phyloP scores from a whole-genome alignment of 257 asterid species.

The Ligustrum vulgare region DNA sequence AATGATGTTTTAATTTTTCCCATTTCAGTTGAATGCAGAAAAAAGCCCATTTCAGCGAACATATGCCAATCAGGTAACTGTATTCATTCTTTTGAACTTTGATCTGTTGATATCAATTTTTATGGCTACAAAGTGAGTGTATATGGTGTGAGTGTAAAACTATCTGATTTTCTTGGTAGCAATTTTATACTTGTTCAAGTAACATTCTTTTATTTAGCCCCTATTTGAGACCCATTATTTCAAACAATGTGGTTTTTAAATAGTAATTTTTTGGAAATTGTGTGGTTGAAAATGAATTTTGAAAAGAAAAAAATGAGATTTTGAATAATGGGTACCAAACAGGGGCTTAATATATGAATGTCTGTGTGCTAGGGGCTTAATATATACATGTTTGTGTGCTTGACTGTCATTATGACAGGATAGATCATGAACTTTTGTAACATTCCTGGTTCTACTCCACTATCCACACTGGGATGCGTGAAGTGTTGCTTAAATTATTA shows the following conservation, averaged over 20 bases:
- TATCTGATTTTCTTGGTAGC: not conserved
- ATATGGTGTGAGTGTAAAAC: not conserved
- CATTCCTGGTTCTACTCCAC: not conserved
- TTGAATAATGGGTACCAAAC: too few relatives aligned
- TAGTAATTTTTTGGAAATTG: too few relatives aligned
- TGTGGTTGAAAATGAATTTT: too few relatives aligned
- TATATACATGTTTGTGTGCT: not conserved
- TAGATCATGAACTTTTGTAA: not conserved
- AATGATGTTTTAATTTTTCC: slow-evolving; percentile 22
- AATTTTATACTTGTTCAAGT: not conserved
- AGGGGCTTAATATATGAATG: not conserved
- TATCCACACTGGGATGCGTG: not conserved
- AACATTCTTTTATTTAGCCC: not conserved
- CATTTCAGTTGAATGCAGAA: slow-evolving; percentile 85
- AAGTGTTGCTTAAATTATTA: not conserved
- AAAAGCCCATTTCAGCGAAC: slow-evolving; percentile 98
- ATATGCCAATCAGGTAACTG: slow-evolving; percentile 85
- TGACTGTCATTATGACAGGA: not conserved
- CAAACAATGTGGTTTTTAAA: too few relatives aligned
- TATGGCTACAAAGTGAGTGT: not conserved
- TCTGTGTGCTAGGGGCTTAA: not conserved
- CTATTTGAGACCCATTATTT: too few relatives aligned
- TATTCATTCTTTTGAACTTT: not conserved
- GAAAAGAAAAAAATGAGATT: too few relatives aligned
- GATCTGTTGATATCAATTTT: not conserved